These are phyloP conservation scores for Hortaea sp. DNA, from an alignment of 2,329 filamentous ascomycete genomes.

Conservation along the genomic window DNA sequence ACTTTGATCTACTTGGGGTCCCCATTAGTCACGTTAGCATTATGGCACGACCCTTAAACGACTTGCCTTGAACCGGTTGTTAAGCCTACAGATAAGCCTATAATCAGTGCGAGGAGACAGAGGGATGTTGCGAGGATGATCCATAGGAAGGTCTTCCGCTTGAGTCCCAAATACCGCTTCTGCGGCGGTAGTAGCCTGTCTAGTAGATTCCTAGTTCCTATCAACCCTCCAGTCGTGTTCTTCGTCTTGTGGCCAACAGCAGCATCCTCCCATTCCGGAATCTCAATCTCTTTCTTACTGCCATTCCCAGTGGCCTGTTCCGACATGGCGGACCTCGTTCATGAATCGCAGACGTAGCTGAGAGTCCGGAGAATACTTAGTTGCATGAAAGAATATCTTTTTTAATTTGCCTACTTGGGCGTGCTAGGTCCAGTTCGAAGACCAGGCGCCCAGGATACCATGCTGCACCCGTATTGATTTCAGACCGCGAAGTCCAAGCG, in stretches of 20 bases:
- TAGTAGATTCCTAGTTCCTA: constrained; percentile 1
- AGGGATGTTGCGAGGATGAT: constrained; percentile 23
- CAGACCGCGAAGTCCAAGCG: too few species aligned
- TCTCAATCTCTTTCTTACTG: constrained; percentile 6
- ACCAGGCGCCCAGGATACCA: too few species aligned
- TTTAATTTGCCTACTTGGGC: neutral
- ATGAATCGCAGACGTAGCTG: neutral
- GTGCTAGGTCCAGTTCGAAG: neutral
- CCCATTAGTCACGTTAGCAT: too few species aligned
- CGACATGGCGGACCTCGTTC: neutral
- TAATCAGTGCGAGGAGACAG: constrained; percentile 29
- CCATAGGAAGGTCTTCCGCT: constrained; percentile 29
- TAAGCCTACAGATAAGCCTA: constrained; percentile 34
- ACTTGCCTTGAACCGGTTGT: constrained; percentile 9
- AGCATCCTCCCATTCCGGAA: constrained; percentile 19
- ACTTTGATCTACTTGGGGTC: neutral
- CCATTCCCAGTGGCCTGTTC: neutral
- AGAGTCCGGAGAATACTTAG: neutral
- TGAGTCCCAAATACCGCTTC: constrained; percentile 29
- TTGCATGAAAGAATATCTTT: neutral
- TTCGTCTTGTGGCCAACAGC: constrained; percentile 1
- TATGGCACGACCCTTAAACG: neutral
- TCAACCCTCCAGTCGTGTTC: neutral
- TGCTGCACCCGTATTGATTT: too few species aligned
- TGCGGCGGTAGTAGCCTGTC: constrained; percentile 24